Evolutionary conservation across 768 basidiomycete species (phyloP).

Genomic region (Collybiopsis luxurians): DNA sequence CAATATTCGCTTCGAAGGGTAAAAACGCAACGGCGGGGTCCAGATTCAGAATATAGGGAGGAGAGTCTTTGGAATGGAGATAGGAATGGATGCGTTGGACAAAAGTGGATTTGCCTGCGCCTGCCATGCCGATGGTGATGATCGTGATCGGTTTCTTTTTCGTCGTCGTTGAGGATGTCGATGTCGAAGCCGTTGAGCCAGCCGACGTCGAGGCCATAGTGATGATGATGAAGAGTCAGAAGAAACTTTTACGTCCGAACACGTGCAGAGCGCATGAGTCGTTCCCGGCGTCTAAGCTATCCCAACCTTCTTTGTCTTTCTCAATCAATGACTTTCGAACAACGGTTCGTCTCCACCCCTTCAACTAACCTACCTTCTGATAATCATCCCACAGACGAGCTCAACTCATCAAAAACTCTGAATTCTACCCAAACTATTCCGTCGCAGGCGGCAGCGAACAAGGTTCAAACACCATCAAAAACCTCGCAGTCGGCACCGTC

Average conservation of each 20-base stretch:
- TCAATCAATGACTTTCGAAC: not conserved
- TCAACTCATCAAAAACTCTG: slow-evolving; percentile 16
- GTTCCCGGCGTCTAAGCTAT: too few relatives aligned
- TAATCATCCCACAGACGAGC: not conserved
- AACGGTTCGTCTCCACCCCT: not conserved
- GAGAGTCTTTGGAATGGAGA: slow-evolving; percentile 67
- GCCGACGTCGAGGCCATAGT: too few relatives aligned
- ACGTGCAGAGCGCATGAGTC: too few relatives aligned
- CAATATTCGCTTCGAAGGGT: slow-evolving; percentile 95
- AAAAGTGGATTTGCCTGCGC: slow-evolving; percentile 96
- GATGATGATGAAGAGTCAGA: too few relatives aligned
- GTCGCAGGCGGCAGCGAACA: slow-evolving; percentile 24
- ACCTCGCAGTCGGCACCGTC: slow-evolving; percentile 18
- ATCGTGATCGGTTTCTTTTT: slow-evolving; percentile 76
- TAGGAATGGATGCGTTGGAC: slow-evolving; percentile 94
- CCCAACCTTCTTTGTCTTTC: too few relatives aligned
- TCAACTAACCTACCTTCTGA: not conserved
- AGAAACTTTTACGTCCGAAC: too few relatives aligned
- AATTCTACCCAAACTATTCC: slow-evolving; percentile 16
- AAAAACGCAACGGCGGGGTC: slow-evolving; percentile 93
- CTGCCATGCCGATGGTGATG: slow-evolving; percentile 94
- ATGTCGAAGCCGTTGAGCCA: too few relatives aligned
- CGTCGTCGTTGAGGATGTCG: slow-evolving; percentile 4
- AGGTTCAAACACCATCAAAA: too few relatives aligned
- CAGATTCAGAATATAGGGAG: slow-evolving; percentile 95